Conservation (phyloP, 164 flowering plant genomes). For the Annona squamosa region DNA sequence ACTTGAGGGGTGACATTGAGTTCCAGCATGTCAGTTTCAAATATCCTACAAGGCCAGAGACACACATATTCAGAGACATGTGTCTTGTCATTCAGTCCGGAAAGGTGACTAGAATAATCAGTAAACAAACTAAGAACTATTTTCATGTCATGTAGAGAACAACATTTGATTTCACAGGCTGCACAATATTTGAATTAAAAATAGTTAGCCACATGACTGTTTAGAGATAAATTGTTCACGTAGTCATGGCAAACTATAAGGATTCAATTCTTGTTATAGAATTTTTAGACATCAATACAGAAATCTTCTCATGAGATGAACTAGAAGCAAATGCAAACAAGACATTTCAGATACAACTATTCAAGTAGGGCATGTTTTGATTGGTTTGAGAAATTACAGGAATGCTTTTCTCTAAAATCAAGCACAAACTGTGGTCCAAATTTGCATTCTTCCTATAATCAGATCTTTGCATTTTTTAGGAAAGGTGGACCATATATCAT, state of each 20-base stretch:
- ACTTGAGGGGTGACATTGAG: conserved; percentile 41
- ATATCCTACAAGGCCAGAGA: conserved; percentile 46
- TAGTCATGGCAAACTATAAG: no score
- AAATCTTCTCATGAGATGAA: not conserved
- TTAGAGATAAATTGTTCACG: no score
- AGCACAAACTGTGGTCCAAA: not conserved
- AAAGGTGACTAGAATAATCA: conserved; percentile 29
- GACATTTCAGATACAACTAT: not conserved
- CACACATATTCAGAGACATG: conserved; percentile 36
- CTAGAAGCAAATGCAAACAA: not conserved
- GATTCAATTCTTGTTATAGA: not conserved
- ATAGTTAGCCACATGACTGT: no score
- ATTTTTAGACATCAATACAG: not conserved
- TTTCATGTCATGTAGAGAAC: no score
- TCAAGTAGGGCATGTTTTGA: not conserved
- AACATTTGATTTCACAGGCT: no score
- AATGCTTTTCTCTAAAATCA: not conserved
- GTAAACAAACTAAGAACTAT: no score
- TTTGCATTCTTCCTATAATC: not conserved
- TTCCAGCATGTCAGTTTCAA: conserved; percentile 40
- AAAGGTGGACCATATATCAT: not conserved
- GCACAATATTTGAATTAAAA: no score
- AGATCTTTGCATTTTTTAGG: not conserved
- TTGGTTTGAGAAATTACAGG: not conserved
- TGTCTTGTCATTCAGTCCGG: conserved; percentile 31